These are phyloP conservation scores for Nepenthes gracilis DNA, from an alignment of 148 eudicot species.

Conservation along the genomic window DNA sequence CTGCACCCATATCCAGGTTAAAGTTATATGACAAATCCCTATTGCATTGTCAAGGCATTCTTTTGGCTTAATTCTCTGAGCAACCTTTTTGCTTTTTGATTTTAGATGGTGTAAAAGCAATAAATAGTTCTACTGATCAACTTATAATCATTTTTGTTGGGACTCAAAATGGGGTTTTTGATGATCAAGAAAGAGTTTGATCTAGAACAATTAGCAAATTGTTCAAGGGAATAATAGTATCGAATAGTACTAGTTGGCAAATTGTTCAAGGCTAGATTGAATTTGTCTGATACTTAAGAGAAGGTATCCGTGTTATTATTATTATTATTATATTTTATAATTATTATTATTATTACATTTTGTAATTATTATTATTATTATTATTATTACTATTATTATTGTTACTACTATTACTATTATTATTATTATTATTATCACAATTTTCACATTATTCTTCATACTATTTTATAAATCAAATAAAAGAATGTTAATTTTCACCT, in stretches of 20 bases:
- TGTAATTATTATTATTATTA: no score
- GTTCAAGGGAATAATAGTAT: constrained; percentile 7
- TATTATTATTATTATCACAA: no score
- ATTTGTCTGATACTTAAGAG: no score
- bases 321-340: no score
- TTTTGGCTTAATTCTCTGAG: constrained; percentile 22
- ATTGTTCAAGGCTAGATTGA: no score
- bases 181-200: constrained; percentile 4
- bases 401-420: no score
- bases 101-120: constrained; percentile 19
- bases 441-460: no score
- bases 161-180: constrained; percentile 17
- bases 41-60: constrained; percentile 31
- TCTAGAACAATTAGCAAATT: constrained; percentile 6
- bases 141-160: constrained; percentile 20
- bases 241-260: background rate
- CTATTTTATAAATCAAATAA: no score
- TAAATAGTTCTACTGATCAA: constrained; percentile 21
- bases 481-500: no score
- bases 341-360: no score
- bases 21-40: constrained; percentile 18
- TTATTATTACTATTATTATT: no score
- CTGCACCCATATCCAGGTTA: constrained; percentile 22
- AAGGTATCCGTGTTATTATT: no score
- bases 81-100: constrained; percentile 24